A percentile compares a stretch with the other conserved stretches of the same genome.
These are phyloP conservation scores for Fusarium sp. DNA, from an alignment of 2,329 filamentous ascomycete species.

Conservation along the genomic window DNA sequence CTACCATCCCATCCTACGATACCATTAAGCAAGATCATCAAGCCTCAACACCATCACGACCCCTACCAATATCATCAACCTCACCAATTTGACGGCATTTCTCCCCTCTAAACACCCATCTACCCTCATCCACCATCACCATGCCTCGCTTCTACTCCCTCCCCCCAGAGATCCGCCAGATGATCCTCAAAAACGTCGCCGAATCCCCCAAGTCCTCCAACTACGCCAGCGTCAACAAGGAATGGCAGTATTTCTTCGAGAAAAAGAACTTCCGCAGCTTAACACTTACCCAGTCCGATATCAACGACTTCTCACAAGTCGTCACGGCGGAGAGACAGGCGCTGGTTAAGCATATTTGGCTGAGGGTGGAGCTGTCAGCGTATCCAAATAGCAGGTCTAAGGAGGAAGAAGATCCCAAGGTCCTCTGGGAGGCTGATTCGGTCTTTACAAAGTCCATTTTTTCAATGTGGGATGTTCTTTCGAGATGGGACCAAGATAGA, in stretches of 20 bases:
- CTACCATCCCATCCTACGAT: too few relatives aligned
- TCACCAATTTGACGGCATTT: too few relatives aligned
- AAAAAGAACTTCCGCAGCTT: slow-evolving; percentile 2
- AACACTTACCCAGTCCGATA: background rate
- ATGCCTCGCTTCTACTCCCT: slow-evolving; percentile 14
- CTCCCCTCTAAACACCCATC: too few relatives aligned
- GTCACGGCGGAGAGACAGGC: background rate
- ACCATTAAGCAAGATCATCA: too few relatives aligned
- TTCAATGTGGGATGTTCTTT: background rate
- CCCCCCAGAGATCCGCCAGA: background rate
- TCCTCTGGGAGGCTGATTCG: background rate
- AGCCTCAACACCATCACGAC: too few relatives aligned
- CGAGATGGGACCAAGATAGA: background rate
- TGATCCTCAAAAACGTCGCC: background rate
- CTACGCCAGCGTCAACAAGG: background rate
- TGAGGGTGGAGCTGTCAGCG: background rate
- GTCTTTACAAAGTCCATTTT: slow-evolving; percentile 1
- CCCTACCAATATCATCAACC: background rate
- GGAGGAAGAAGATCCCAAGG: background rate
- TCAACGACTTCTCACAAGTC: background rate
- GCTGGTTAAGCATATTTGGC: slow-evolving; percentile 16
- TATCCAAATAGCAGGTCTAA: background rate
- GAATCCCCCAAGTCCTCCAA: background rate
- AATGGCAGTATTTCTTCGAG: slow-evolving; percentile 16
- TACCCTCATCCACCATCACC: background rate